phyloP scores from a whole-genome alignment of 352 stramenopile species.

The Phytophthora hybrid region DNA sequence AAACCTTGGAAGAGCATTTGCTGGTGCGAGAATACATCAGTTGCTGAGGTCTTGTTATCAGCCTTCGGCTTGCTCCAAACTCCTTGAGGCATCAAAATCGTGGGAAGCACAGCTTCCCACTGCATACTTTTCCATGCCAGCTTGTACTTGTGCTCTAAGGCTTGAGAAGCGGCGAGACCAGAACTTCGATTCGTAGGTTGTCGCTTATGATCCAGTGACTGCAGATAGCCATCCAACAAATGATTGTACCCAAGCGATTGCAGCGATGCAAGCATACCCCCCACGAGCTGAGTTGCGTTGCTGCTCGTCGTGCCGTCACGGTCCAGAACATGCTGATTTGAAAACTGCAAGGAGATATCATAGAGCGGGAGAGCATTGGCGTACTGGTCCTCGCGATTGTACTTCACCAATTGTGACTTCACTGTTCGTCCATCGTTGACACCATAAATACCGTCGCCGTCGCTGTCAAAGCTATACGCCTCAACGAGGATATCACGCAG shows the following conservation, averaged over 20 bases:
- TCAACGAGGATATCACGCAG: constrained; percentile 69
- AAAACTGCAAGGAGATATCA: constrained; percentile 73
- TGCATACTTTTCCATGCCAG: constrained; percentile 84
- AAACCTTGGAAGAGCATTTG: constrained; percentile 61
- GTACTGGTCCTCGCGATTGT: constrained; percentile 73
- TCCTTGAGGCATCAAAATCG: constrained; percentile 16
- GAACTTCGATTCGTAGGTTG: background rate
- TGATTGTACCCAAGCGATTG: constrained; percentile 80
- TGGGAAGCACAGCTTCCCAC: constrained; percentile 63
- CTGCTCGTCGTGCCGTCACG: constrained; percentile 2
- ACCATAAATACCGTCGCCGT: constrained; percentile 80
- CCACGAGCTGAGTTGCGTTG: constrained; percentile 29
- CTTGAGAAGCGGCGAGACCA: constrained; percentile 23
- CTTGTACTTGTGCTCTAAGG: constrained; percentile 74
- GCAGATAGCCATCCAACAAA: constrained; percentile 66
- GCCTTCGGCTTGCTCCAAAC: constrained; percentile 6
- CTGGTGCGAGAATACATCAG: constrained; percentile 57
- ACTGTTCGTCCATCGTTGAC: constrained; percentile 80
- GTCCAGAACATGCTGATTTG: constrained; percentile 12
- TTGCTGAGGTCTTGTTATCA: background rate
- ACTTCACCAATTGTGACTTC: constrained; percentile 76
- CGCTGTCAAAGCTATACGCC: constrained; percentile 68
- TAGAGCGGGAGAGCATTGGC: constrained; percentile 75
- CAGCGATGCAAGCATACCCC: constrained; percentile 72
- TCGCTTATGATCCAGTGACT: constrained; percentile 35